Evolutionary conservation across 371 early-diverging fungal species (phyloP).

Genomic region (Paraphysoderma sedebokerense): DNA sequence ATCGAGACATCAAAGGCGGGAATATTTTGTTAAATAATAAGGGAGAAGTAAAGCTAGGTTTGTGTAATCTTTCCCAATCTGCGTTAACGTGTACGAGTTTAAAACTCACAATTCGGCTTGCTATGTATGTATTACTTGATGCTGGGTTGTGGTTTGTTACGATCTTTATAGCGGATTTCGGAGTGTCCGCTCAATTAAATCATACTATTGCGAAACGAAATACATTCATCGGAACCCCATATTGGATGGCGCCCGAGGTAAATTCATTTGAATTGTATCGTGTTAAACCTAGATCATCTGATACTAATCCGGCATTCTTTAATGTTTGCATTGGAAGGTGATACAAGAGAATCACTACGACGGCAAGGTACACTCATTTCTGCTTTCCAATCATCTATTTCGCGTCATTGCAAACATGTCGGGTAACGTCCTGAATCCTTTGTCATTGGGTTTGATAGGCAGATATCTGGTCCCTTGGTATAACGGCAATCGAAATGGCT

Average conservation of each 20-base stretch:
- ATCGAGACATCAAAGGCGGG: constrained; percentile 72
- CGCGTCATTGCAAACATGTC: too few species aligned
- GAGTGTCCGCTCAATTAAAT: constrained; percentile 37
- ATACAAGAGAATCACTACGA: background rate
- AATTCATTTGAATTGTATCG: too few species aligned
- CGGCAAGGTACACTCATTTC: too few species aligned
- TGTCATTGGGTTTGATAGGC: too few species aligned
- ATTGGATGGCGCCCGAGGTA: constrained; percentile 32
- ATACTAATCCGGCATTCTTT: background rate
- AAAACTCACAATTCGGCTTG: too few species aligned
- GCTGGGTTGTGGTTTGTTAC: too few species aligned
- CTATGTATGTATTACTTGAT: too few species aligned
- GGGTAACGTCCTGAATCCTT: too few species aligned
- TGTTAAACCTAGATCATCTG: too few species aligned
- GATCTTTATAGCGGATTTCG: constrained; percentile 58
- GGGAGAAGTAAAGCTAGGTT: constrained; percentile 50
- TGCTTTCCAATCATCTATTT: too few species aligned
- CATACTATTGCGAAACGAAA: constrained; percentile 26
- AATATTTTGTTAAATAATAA: constrained; percentile 49
- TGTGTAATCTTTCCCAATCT: too few species aligned
- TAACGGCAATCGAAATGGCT: constrained; percentile 35
- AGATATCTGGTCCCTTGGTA: constrained; percentile 46
- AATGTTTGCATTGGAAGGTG: background rate
- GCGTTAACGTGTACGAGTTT: too few species aligned
- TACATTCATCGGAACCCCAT: constrained; percentile 35